Percentiles rank a stretch among this genome's conserved stretches.
phyloP scores from a whole-genome alignment of 768 basidiomycete genomes.

The Pleurotus tuber-regium region DNA sequence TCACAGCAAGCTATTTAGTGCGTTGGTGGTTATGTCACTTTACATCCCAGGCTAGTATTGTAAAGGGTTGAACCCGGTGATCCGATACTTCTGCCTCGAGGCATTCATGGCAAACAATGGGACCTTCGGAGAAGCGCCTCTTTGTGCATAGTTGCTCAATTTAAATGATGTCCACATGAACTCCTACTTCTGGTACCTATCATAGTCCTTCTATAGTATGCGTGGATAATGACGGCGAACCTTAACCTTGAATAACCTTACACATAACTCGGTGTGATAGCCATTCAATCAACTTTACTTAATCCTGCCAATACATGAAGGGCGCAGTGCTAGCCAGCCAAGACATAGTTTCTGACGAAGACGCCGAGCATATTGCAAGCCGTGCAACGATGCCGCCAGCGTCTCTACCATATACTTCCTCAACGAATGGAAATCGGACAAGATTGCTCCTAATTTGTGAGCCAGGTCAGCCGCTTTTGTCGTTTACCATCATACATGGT shows the following conservation, averaged over 20 bases:
- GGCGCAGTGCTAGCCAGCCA: no score
- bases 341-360: not conserved
- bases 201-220: no score
- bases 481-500: not conserved
- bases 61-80: no score
- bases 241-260: constrained; percentile 2
- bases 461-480: not conserved
- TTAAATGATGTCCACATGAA: constrained; percentile 8
- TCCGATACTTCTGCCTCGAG: constrained; percentile 5
- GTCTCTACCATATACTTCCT: not conserved
- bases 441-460: constrained; percentile 7
- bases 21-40: no score
- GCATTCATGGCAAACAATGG: constrained; percentile 4
- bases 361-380: not conserved
- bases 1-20: no score
- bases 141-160: not conserved
- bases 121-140: constrained; percentile 2
- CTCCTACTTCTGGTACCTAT: constrained; percentile 1
- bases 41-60: no score
- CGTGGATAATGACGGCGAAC: no score
- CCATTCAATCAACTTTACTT: no score
- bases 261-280: no score
- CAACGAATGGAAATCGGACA: not conserved
- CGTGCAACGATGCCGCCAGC: not conserved
- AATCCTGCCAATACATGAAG: no score